These are phyloP conservation scores for Mycena indigotica DNA, from an alignment of 768 basidiomycete species.

Conservation along the genomic window DNA sequence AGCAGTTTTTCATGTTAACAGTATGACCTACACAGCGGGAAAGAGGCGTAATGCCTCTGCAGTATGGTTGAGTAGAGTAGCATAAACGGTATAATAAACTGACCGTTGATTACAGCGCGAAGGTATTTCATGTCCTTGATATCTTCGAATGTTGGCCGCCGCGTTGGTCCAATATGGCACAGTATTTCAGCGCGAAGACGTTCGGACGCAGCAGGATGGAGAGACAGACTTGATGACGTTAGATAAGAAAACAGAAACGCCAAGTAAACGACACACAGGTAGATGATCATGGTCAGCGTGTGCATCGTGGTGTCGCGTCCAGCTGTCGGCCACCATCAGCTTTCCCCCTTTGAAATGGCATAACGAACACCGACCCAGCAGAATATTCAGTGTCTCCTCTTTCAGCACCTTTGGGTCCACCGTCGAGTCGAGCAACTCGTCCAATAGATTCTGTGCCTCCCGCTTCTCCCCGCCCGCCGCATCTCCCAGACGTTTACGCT, in stretches of 20 bases:
- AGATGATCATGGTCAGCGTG: constrained; percentile 37
- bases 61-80: background rate
- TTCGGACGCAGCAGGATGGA: constrained; percentile 46
- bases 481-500: constrained; percentile 33
- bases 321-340: too few relatives aligned
- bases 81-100: constrained; percentile 7
- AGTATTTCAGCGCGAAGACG: constrained; percentile 57
- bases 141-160: constrained; percentile 54
- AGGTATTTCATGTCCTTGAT: too few relatives aligned
- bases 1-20: too few relatives aligned
- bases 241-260: background rate
- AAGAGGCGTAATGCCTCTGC: constrained; percentile 56
- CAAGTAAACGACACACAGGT: constrained; percentile 24
- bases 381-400: constrained; percentile 40
- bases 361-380: constrained; percentile 11
- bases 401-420: constrained; percentile 45
- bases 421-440: constrained; percentile 55
- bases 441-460: constrained; percentile 44
- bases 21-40: constrained; percentile 53
- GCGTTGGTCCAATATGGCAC: constrained; percentile 42
- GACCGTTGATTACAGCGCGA: constrained; percentile 63
- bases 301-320: constrained; percentile 27
- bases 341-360: too few relatives aligned
- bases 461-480: constrained; percentile 10
- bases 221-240: constrained; percentile 9